These are phyloP conservation scores for Pythium phragmiticola DNA, from an alignment of 352 stramenopile genomes.

Conservation along the genomic window DNA sequence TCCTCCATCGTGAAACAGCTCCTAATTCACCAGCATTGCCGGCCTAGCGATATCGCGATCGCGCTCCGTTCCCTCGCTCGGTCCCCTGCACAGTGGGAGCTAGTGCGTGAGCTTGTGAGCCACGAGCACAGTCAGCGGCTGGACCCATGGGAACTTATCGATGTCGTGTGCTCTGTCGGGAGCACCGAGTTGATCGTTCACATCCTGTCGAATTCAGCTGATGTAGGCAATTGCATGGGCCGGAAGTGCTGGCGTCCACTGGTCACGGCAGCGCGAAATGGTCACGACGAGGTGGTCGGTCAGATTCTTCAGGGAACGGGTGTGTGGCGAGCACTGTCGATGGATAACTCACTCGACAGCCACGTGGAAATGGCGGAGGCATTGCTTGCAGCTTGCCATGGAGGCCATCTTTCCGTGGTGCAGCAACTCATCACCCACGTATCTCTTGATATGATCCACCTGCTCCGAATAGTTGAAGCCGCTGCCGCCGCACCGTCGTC, in stretches of 20 bases:
- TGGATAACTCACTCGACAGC: background rate
- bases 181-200: conserved; percentile 2
- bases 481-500: conserved; percentile 6
- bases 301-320: conserved; percentile 10
- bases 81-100: background rate
- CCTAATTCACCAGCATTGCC: conserved; percentile 9
- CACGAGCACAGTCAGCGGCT: background rate
- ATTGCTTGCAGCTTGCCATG: conserved; percentile 26
- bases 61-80: conserved; percentile 11
- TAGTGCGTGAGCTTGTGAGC: background rate
- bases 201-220: background rate
- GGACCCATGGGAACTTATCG: conserved; percentile 18
- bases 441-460: conserved; percentile 14
- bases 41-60: conserved; percentile 5
- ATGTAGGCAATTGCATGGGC: background rate
- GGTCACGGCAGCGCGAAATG: conserved; percentile 20
- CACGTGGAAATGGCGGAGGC: conserved; percentile 19
- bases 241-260: conserved; percentile 23
- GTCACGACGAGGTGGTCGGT: conserved; percentile 18
- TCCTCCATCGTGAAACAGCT: conserved; percentile 7
- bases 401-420: conserved; percentile 9
- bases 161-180: conserved; percentile 15
- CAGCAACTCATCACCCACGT: conserved; percentile 18
- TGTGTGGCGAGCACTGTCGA: background rate
- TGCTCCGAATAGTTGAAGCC: conserved; percentile 20